These are phyloP conservation scores for Forsythia suspensa DNA, from an alignment of 257 asterid genomes.

Conservation along the genomic window DNA sequence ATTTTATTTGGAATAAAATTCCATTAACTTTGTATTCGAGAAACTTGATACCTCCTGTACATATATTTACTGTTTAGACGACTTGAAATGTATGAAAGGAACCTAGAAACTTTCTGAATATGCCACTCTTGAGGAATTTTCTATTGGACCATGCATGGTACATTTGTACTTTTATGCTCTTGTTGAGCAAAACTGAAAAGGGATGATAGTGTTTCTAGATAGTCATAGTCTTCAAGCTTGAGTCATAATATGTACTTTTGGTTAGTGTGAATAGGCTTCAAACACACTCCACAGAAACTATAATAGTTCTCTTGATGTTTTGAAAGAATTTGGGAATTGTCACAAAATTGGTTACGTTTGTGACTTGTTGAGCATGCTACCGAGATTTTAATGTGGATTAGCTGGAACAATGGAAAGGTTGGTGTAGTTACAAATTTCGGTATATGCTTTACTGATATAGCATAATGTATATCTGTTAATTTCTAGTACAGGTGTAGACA, in stretches of 20 bases:
- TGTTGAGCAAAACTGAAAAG: background rate
- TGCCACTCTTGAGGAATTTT: background rate
- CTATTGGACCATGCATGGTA: background rate
- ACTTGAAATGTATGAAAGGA: constrained; percentile 5
- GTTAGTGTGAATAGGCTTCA: background rate
- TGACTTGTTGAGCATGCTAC: no score
- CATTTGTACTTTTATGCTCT: constrained; percentile 1
- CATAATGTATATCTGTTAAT: background rate
- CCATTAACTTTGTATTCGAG: background rate
- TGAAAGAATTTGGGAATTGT: background rate
- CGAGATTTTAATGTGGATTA: no score
- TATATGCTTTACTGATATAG: background rate
- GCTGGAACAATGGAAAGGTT: background rate
- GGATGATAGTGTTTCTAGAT: background rate
- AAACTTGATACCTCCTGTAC: background rate
- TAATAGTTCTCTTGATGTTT: background rate
- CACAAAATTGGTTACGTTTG: no score
- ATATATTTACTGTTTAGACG: background rate
- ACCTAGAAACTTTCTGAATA: constrained; percentile 1
- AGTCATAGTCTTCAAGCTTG: background rate
- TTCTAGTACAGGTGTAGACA: background rate
- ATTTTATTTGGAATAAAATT: background rate
- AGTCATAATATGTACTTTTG: background rate
- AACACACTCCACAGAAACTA: no score
- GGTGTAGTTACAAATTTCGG: background rate